A percentile compares a stretch with the other conserved stretches of the same genome.
Evolutionary conservation across 2,329 filamentous ascomycete genomes (phyloP).

Genomic region (Exserohilum turcica): DNA sequence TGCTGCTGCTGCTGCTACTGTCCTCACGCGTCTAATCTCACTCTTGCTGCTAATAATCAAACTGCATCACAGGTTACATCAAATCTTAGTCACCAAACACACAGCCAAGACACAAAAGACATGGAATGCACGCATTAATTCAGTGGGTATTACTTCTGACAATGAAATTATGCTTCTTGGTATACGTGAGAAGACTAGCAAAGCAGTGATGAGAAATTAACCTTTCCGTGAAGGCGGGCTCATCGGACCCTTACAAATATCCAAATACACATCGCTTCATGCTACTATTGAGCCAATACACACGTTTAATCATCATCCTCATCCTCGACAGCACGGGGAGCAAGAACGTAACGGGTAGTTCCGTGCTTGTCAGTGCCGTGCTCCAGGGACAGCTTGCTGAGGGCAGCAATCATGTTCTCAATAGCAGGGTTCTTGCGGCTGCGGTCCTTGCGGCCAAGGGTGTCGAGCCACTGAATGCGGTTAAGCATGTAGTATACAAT

Average conservation of each 20-base stretch:
- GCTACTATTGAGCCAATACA: slow-evolving; percentile 19
- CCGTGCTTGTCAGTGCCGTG: slow-evolving; percentile 60
- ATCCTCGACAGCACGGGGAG: slow-evolving; percentile 54
- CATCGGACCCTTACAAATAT: slow-evolving; percentile 33
- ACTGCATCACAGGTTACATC: too few relatives aligned
- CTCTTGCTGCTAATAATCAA: neutral
- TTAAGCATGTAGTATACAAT: slow-evolving; percentile 69
- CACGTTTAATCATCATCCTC: slow-evolving; percentile 53
- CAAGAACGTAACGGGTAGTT: slow-evolving; percentile 52
- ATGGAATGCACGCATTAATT: neutral
- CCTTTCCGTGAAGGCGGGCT: slow-evolving; percentile 31
- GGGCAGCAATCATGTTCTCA: slow-evolving; percentile 69
- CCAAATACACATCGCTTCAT: slow-evolving; percentile 35
- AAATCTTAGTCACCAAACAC: too few relatives aligned
- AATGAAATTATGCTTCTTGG: slow-evolving; percentile 39
- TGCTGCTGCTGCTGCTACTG: too few relatives aligned
- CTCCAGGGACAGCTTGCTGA: slow-evolving; percentile 67
- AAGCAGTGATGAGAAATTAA: slow-evolving; percentile 36
- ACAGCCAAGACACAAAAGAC: neutral
- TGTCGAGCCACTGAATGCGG: slow-evolving; percentile 62
- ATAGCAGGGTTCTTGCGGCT: slow-evolving; percentile 66
- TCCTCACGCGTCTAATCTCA: too few relatives aligned
- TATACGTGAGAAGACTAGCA: slow-evolving; percentile 38
- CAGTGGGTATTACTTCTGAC: slow-evolving; percentile 26
- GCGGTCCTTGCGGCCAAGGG: slow-evolving; percentile 68